phyloP scores from a whole-genome alignment of 2,329 filamentous ascomycete genomes.

The Fusarium sacchari region DNA sequence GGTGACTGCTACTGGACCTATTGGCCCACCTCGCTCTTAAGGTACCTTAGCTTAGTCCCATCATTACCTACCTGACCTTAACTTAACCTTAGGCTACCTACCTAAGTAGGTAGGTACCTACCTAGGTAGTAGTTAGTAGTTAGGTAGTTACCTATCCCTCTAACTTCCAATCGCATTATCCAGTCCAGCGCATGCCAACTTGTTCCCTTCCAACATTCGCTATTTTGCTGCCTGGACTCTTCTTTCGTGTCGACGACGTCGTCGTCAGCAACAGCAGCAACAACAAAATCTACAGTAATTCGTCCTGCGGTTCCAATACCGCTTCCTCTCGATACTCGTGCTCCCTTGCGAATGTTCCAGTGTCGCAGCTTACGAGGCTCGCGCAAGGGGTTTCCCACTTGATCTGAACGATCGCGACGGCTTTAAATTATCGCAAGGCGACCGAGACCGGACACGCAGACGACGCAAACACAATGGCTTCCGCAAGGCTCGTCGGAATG shows the following conservation, averaged over 20 bases:
- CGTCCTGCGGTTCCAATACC: background rate
- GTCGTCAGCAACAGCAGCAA: background rate
- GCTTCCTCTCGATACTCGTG: background rate
- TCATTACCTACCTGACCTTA: background rate
- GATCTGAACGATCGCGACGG: slow-evolving; percentile 21
- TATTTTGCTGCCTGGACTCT: slow-evolving; percentile 16
- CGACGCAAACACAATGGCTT: slow-evolving; percentile 31
- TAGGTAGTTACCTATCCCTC: background rate
- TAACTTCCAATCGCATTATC: slow-evolving; percentile 22
- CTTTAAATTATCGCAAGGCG: background rate
- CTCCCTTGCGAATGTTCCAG: slow-evolving; percentile 37
- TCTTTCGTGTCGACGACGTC: background rate
- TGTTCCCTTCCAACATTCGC: slow-evolving; percentile 5
- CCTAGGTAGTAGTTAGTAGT: too few species aligned
- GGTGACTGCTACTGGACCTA: background rate
- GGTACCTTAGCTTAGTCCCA: background rate
- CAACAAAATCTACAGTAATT: background rate
- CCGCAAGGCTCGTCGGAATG: slow-evolving; percentile 43
- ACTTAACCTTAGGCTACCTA: background rate
- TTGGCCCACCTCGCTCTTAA: background rate
- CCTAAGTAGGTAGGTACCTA: too few species aligned
- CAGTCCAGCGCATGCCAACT: slow-evolving; percentile 1
- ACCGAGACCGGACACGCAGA: background rate
- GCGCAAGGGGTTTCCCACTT: slow-evolving; percentile 39
- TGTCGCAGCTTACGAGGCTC: slow-evolving; percentile 40